Evolutionary conservation across 805 yeast genomes (phyloP).

Genomic region (Scheffersomyces amazonensis): DNA sequence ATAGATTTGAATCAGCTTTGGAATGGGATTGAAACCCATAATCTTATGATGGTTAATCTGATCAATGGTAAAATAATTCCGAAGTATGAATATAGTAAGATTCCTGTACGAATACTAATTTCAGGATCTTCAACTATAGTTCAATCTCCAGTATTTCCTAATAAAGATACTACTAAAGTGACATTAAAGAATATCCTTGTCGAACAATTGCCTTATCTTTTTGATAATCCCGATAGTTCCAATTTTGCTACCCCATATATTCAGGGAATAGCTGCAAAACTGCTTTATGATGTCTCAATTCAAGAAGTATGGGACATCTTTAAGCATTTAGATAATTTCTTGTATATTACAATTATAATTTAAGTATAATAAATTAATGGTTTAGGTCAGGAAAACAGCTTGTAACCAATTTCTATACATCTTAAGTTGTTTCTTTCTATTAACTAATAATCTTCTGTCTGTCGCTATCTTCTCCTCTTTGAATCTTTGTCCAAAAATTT

Average conservation of each 20-base stretch:
- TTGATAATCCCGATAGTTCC: not conserved
- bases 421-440: slow-evolving; percentile 85
- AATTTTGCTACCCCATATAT: slow-evolving; percentile 15
- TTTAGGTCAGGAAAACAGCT: slow-evolving; percentile 63
- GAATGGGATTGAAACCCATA: slow-evolving; percentile 43
- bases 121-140: slow-evolving; percentile 35
- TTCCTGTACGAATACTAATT: slow-evolving; percentile 51
- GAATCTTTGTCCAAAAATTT: slow-evolving; percentile 59
- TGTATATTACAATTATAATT: slow-evolving; percentile 25
- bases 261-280: slow-evolving; percentile 28
- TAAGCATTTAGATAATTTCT: slow-evolving; percentile 34
- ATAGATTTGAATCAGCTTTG: slow-evolving; percentile 58
- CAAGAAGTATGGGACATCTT: slow-evolving; percentile 30
- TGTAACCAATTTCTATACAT: slow-evolving; percentile 98
- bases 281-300: slow-evolving; percentile 9
- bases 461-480: slow-evolving; percentile 77
- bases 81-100: slow-evolving; percentile 18
- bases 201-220: slow-evolving; percentile 10
- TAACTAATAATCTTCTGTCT: slow-evolving; percentile 86
- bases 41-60: slow-evolving; percentile 20
- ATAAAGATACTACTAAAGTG: slow-evolving; percentile 3
- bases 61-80: slow-evolving; percentile 27
- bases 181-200: slow-evolving; percentile 12
- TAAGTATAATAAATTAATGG: not conserved
- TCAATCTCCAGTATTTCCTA: slow-evolving; percentile 19